Conservation (phyloP, 1,284 basidiomycete genomes). For the Leccinum griseonigrum region DNA sequence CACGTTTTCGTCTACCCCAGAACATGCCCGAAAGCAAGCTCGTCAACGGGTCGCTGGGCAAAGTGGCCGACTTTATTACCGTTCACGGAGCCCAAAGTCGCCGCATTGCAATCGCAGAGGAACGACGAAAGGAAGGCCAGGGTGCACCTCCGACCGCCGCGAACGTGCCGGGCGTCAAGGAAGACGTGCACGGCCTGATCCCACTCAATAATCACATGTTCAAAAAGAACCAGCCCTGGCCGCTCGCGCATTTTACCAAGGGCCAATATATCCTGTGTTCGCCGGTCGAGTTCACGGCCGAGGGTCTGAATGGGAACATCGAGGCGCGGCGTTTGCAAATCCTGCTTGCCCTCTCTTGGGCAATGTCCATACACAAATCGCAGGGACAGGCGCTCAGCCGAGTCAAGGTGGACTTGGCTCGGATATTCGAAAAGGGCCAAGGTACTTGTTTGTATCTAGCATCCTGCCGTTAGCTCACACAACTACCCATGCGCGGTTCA, state of each 20-base stretch:
- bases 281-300: slow-evolving; percentile 52
- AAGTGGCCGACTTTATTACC: slow-evolving; percentile 63
- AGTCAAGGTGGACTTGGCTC: slow-evolving; percentile 67
- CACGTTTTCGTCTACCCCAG: slow-evolving; percentile 24
- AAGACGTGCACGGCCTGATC: slow-evolving; percentile 15
- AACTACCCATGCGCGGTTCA: slow-evolving; percentile 35
- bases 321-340: slow-evolving; percentile 58
- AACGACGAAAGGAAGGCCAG: slow-evolving; percentile 16
- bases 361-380: slow-evolving; percentile 83
- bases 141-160: neutral
- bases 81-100: slow-evolving; percentile 42
- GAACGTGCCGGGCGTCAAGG: slow-evolving; percentile 13
- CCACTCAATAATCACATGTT: slow-evolving; percentile 24
- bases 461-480: neutral
- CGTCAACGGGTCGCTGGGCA: slow-evolving; percentile 90
- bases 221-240: slow-evolving; percentile 41
- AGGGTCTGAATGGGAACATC: slow-evolving; percentile 47
- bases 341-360: slow-evolving; percentile 79
- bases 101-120: slow-evolving; percentile 40
- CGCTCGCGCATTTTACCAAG: slow-evolving; percentile 52
- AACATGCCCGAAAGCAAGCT: slow-evolving; percentile 56
- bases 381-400: slow-evolving; percentile 82
- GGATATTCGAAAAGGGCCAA: slow-evolving; percentile 82
- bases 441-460: slow-evolving; percentile 33
- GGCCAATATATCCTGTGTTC: slow-evolving; percentile 43